Base-by-base conservation (phyloP, 352 stramenopile species). In the Pythium utonaiense region DNA sequence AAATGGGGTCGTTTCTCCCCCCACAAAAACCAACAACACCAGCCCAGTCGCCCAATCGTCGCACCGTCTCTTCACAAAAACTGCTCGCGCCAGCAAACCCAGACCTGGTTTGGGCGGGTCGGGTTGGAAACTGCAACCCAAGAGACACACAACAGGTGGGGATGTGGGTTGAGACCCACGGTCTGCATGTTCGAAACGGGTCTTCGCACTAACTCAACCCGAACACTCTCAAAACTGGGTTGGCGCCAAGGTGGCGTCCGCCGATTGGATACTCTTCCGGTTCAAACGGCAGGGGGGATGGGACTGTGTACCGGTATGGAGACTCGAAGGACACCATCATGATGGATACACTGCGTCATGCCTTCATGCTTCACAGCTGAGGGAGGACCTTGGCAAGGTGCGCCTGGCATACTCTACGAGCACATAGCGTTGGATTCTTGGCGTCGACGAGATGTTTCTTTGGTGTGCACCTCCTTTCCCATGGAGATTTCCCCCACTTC, bases 1-100 rank as follows among this genome's bases (percentile, higher is more conserved):
- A 25, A 19, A 31, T 16, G 36, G 12, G 42, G 48, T 36, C 36
- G 47, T 64, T 57, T 64, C 57, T 56, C 45, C 33, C 17, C 14
- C 13, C 22, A 33, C 17, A 62, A 56, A 50, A 49, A 48, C 48
- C 56, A 34, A 36, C 24, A 49, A 50, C 33, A 42, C 21, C 8
- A 31, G 16, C 21, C 50, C 25, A 42, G 25, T 33, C 34, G 38
- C 24, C 13, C n/a, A 31, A 55, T 38, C n/a, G 49, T 59, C 40
- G 42, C 27, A 54, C 54, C 27, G 41, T 33, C 41, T 52, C 31
- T 45, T 59, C 44, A 22, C 44, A 44, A 44, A 44, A 44, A 19
- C 36, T 44, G 36, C 36, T 44, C 16, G 36, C 36, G n/a, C 12
- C 36, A n/a, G 3, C 36, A 44, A 44, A n/a, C n/a, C n/a, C 36